phyloP scores from a whole-genome alignment of 306 rosid genomes.

The Malus sieversii region DNA sequence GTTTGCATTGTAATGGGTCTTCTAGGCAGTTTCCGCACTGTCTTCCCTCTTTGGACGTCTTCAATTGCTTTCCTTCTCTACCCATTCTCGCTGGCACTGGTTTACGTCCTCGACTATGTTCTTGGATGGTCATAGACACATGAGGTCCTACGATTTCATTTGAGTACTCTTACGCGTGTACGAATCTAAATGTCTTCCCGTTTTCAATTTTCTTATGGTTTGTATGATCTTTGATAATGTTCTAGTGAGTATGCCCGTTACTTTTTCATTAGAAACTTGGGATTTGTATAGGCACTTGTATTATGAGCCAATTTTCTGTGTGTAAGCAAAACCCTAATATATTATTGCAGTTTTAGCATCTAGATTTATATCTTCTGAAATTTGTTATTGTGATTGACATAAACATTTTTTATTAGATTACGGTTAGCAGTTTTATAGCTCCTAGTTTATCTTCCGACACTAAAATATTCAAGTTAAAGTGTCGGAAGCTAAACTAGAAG shows the following conservation, averaged over 20 bases:
- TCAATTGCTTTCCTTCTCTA: slow-evolving; percentile 70
- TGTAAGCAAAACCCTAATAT: background rate
- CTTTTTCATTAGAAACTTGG: background rate
- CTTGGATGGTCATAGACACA: slow-evolving; percentile 77
- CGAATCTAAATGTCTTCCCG: background rate
- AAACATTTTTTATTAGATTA: background rate
- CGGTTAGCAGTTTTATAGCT: too few species aligned
- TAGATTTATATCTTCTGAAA: background rate
- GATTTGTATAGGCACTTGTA: background rate
- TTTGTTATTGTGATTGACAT: background rate
- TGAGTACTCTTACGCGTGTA: background rate
- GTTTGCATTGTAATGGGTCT: slow-evolving; percentile 74
- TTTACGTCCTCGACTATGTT: slow-evolving; percentile 83
- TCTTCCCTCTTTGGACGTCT: slow-evolving; percentile 82
- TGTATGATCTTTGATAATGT: background rate
- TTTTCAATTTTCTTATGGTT: background rate
- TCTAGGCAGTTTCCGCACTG: slow-evolving; percentile 75
- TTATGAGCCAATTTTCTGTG: background rate
- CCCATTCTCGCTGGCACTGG: slow-evolving; percentile 77
- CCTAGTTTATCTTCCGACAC: background rate
- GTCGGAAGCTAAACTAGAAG: too few species aligned
- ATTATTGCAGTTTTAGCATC: background rate
- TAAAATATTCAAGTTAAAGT: background rate
- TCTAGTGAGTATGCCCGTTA: background rate
- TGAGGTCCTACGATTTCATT: background rate